Evolutionary conservation across 192 early-diverging fungal genomes (phyloP).

Genomic region (Coemansia sp.): DNA sequence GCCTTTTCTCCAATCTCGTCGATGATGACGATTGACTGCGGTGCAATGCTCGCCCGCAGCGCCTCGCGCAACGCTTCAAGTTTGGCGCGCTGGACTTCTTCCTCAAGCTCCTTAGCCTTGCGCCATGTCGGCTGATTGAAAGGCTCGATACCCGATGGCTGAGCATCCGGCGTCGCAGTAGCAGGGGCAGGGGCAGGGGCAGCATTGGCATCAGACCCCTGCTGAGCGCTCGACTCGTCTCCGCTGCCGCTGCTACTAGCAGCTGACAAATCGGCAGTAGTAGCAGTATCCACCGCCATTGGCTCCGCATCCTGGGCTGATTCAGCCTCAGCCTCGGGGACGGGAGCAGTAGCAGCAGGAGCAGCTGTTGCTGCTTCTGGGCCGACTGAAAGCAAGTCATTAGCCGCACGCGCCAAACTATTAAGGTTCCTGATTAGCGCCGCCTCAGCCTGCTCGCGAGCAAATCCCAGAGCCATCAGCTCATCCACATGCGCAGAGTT

Average conservation of each 20-base stretch:
- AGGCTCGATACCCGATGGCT: constrained; percentile 21
- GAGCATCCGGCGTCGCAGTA: constrained; percentile 38
- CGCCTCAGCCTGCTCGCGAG: constrained; percentile 71
- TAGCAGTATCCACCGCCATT: constrained; percentile 37
- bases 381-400: constrained; percentile 71
- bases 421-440: constrained; percentile 80
- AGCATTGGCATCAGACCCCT: constrained; percentile 55
- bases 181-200: constrained; percentile 63
- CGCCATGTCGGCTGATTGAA: constrained; percentile 40
- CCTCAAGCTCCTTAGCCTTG: constrained; percentile 36
- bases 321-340: constrained; percentile 11
- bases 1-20: constrained; percentile 48
- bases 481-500: constrained; percentile 69
- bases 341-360: not conserved
- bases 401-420: constrained; percentile 78
- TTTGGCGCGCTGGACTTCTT: constrained; percentile 25
- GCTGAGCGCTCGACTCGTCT: constrained; percentile 9
- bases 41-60: constrained; percentile 58
- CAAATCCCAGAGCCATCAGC: constrained; percentile 88
- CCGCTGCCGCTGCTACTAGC: constrained; percentile 21
- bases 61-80: constrained; percentile 51
- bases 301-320: constrained; percentile 23
- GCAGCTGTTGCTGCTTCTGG: not conserved
- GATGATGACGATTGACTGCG: constrained; percentile 39
- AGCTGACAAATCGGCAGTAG: constrained; percentile 11